phyloP scores from a whole-genome alignment of 129 eudicot species.

The Arctium lappa region DNA sequence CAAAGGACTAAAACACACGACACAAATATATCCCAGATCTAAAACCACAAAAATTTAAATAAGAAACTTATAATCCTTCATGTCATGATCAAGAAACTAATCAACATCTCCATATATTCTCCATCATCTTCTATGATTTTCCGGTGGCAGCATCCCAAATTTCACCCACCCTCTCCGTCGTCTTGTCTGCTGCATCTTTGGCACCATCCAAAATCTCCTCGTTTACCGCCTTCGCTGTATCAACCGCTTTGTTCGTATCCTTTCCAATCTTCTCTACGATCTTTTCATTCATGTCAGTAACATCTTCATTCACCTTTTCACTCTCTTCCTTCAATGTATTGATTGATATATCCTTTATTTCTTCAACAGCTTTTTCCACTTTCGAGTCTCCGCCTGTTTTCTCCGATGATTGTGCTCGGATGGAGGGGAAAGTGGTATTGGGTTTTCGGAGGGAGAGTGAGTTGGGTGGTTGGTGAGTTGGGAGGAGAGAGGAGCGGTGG shows the following conservation, averaged over 20 bases:
- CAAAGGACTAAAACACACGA: too few species aligned
- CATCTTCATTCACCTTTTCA: not conserved
- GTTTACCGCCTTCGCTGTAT: not conserved
- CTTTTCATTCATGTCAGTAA: not conserved
- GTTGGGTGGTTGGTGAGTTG: slow-evolving; percentile 21
- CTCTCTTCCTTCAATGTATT: not conserved
- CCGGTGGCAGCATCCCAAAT: not conserved
- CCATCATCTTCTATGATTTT: not conserved
- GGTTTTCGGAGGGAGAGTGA: slow-evolving; percentile 29
- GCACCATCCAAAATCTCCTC: not conserved
- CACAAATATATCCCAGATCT: too few species aligned
- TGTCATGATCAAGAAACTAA: too few species aligned
- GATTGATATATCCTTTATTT: not conserved
- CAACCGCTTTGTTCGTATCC: not conserved
- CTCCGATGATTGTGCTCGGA: slow-evolving; percentile 20
- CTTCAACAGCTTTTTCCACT: not conserved
- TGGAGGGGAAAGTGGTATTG: slow-evolving; percentile 23
- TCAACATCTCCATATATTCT: too few species aligned
- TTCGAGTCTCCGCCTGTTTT: not conserved
- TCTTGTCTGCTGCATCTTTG: not conserved
- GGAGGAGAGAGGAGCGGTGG: slow-evolving; percentile 27
- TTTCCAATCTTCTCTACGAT: not conserved
- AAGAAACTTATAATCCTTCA: too few species aligned
- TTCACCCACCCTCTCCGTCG: not conserved
- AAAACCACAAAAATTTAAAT: too few species aligned